Evolutionary conservation across 257 asterid genomes (phyloP).

Genomic region (Solanum chaucha): DNA sequence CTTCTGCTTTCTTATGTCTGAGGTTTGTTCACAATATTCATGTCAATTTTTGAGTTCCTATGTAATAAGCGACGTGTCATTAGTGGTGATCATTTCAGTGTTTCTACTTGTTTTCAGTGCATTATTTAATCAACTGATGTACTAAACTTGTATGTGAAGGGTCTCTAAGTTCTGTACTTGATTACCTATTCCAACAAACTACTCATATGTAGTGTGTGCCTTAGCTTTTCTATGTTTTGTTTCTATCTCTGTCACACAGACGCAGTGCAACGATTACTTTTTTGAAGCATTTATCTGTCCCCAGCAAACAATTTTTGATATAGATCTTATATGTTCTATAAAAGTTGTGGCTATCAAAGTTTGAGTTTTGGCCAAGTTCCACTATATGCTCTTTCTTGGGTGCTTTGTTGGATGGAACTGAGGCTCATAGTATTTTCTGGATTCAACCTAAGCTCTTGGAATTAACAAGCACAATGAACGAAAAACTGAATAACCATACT

Average conservation of each 20-base stretch:
- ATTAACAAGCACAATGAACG: background rate
- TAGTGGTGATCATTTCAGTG: background rate
- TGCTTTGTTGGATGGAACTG: background rate
- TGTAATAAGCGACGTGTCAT: background rate
- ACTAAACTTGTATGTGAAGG: background rate
- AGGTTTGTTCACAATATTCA: background rate
- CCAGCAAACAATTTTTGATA: background rate
- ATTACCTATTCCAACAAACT: background rate
- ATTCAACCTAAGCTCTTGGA: background rate
- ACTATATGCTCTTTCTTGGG: background rate
- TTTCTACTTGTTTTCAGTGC: constrained; percentile 1
- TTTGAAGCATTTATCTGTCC: background rate
- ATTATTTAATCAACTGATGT: background rate
- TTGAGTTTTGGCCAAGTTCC: background rate
- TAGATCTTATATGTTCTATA: background rate
- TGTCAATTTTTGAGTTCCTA: background rate
- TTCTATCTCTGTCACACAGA: background rate
- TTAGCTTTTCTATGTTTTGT: background rate
- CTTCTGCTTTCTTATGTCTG: constrained; percentile 30
- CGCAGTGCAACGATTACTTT: background rate
- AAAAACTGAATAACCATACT: background rate
- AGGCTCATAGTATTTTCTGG: background rate
- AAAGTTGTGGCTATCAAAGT: background rate
- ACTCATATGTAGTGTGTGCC: background rate
- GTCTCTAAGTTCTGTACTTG: background rate